Base-by-base conservation (phyloP, 306 rosid genomes). In the Prinsepia uniflora region DNA sequence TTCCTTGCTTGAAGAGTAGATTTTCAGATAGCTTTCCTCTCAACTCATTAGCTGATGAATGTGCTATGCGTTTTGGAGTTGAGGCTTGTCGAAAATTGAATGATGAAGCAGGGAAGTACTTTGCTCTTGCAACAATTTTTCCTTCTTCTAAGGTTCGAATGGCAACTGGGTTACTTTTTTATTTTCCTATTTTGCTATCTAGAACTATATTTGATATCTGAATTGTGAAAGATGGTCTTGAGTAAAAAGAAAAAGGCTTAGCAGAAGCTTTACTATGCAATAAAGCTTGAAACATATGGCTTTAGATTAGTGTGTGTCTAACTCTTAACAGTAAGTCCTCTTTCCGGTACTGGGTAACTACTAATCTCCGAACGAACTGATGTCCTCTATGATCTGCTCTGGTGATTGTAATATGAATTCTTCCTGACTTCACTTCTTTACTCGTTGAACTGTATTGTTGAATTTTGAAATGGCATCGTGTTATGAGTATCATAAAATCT, bases 141-240 rank as follows among this genome's bases (percentile, higher is more conserved):
- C 84, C 92, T 58, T 88, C 92, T 49, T 78, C 68, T 42, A 90
- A 93, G 98, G 98, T 93, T 70, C 60, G 90, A 50, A 52, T 50
- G 24, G 54, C 20, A 54, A 53, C 68, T 72, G 8, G 14, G 36
- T 59, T 68, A 22, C 53, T 66, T 6, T 70, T 42, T 50, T n/a
- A 42, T 5, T 12, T 12, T 0, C 10, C 13, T 34, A 2, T 24
- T 24, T 36, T 69, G 0, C 42, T 39, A n/a, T 60, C 50, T 63
- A 67, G 13, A 17, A 22, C 34, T n/a, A 5, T 59, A 46, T 63
- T n/a, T 68, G 9, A 61, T 55, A 63, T 74, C 52, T 54, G 3
- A 48, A 63, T 69, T 4, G 22, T 10, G 13, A 11, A 5, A 39
- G 24, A 30, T 18, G 34, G 18, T 1, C 10, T 67, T 10, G 1